These are phyloP conservation scores for Marsdenia floribunda DNA, from an alignment of 257 asterid species.

Conservation along the genomic window DNA sequence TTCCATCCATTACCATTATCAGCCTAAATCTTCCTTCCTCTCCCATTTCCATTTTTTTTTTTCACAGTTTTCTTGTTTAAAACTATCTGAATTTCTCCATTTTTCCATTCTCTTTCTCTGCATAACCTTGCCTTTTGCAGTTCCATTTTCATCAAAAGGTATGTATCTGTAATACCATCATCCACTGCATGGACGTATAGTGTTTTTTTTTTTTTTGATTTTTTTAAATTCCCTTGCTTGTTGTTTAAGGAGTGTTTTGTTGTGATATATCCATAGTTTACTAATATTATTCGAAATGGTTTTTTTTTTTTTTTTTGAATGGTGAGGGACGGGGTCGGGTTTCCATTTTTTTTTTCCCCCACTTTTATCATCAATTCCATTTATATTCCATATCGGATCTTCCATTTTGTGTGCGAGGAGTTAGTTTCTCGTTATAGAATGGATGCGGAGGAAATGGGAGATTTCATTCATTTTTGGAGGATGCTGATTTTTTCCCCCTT, in stretches of 20 bases:
- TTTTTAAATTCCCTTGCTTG: neutral
- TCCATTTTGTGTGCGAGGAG: neutral
- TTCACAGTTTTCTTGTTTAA: neutral
- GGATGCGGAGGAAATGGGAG: neutral
- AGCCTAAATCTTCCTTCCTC: conserved; percentile 4
- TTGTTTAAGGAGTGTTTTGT: neutral
- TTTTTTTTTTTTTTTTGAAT: neutral
- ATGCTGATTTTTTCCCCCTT: neutral
- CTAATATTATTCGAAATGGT: neutral
- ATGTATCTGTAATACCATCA: neutral
- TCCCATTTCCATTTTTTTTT: neutral
- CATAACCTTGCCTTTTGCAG: neutral
- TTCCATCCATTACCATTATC: neutral
- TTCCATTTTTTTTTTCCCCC: neutral
- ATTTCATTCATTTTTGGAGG: neutral
- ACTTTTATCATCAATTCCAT: neutral
- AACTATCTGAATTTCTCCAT: neutral
- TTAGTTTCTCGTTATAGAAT: neutral
- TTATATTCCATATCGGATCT: neutral
- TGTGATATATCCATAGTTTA: neutral
- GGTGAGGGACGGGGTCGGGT: neutral
- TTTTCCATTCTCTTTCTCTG: neutral
- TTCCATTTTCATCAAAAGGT: conserved; percentile 5
- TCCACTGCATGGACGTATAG: neutral
- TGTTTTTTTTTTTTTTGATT: neutral